Percentiles rank a stretch among this genome's conserved stretches.
These are phyloP conservation scores for Microcos paniculata DNA, from an alignment of 345 rosid genomes.

Conservation along the genomic window DNA sequence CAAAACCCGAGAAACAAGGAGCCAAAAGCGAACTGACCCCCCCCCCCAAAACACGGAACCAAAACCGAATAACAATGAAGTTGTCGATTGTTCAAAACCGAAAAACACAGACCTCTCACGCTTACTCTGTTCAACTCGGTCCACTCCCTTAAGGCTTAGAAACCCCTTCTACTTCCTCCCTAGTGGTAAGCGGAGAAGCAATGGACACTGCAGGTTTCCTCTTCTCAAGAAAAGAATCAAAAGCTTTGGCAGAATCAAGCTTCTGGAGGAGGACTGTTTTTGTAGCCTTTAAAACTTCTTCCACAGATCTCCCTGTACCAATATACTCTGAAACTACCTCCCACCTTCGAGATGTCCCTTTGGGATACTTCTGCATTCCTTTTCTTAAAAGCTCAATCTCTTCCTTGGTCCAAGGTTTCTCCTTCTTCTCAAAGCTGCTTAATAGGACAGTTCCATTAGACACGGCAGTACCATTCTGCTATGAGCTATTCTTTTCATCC, in stretches of 20 bases:
- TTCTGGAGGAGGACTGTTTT: conserved; percentile 93
- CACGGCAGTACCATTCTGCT: conserved; percentile 53
- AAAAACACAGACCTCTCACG: too few species aligned
- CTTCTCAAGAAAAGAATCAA: conserved; percentile 92
- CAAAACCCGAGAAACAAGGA: too few species aligned
- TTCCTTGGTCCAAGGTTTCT: conserved; percentile 78
- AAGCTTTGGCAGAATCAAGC: conserved; percentile 85
- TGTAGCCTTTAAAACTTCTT: conserved; percentile 87
- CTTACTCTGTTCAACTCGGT: too few species aligned
- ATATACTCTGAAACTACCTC: conserved; percentile 89
- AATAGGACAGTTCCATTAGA: conserved; percentile 39
- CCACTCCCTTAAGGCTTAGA: conserved; percentile 27
- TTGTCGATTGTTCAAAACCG: too few species aligned
- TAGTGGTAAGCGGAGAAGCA: conserved; percentile 78
- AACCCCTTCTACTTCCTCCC: conserved; percentile 56
- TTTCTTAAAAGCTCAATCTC: conserved; percentile 88
- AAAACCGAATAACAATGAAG: too few species aligned
- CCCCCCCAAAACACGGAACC: too few species aligned
- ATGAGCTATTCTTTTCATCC: conserved; percentile 40
- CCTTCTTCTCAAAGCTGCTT: conserved; percentile 51
- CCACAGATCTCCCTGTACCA: conserved; percentile 89
- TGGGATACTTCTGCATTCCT: conserved; percentile 80
- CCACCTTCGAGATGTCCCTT: conserved; percentile 96
- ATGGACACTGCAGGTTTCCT: conserved; percentile 75
- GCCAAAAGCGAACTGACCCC: too few species aligned